phyloP scores from a whole-genome alignment of 139 green algal species.

The Closterium sp. region DNA sequence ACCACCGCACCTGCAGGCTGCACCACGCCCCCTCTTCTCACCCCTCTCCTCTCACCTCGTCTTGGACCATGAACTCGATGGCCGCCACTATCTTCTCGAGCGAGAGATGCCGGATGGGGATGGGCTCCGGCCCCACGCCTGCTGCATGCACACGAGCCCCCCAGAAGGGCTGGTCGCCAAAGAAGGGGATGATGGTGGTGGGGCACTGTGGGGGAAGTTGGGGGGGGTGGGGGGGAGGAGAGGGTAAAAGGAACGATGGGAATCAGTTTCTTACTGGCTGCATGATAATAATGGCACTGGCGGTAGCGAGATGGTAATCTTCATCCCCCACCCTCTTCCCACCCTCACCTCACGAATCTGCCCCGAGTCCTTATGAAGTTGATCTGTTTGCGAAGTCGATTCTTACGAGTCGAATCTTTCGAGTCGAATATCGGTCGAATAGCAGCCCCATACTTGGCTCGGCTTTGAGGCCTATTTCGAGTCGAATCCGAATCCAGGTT shows the following conservation, averaged over 20 bases:
- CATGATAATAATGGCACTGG: neutral
- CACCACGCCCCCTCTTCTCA: too few relatives aligned
- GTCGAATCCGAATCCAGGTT: too few relatives aligned
- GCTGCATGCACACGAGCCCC: constrained; percentile 47
- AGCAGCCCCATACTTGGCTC: too few relatives aligned
- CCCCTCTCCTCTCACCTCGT: neutral
- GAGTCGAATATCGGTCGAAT: too few relatives aligned
- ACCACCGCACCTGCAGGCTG: too few relatives aligned
- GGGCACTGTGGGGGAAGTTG: neutral
- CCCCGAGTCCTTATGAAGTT: too few relatives aligned
- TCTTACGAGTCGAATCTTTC: too few relatives aligned
- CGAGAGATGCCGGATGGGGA: constrained; percentile 43
- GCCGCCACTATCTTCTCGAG: constrained; percentile 22
- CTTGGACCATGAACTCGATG: constrained; percentile 33
- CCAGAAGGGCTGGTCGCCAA: constrained; percentile 65
- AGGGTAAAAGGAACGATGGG: neutral
- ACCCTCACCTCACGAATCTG: too few relatives aligned
- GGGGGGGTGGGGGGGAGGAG: neutral
- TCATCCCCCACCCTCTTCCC: too few relatives aligned
- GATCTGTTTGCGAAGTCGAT: too few relatives aligned
- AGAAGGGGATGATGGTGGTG: neutral
- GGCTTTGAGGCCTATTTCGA: too few relatives aligned
- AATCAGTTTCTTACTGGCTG: neutral
- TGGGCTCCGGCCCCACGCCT: constrained; percentile 59
- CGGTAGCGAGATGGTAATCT: too few relatives aligned